A percentile compares a stretch with the other conserved stretches of the same genome.
These are phyloP conservation scores for Lactifluus hygrophoroides DNA, from an alignment of 768 basidiomycete genomes.

Conservation along the genomic window DNA sequence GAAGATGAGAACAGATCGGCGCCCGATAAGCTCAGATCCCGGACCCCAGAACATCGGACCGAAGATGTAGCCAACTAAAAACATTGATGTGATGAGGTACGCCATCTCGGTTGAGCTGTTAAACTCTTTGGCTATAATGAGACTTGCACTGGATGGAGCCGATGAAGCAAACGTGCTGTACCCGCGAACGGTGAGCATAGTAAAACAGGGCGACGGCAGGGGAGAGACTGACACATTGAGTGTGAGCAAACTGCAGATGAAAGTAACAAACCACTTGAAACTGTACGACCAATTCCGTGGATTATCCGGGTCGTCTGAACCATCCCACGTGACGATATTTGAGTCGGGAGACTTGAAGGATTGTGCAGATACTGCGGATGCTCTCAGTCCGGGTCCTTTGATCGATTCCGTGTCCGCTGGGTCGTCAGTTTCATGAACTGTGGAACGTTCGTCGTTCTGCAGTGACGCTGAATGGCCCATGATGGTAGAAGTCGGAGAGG, in stretches of 20 bases:
- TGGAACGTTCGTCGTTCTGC: background rate
- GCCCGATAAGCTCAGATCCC: conserved; percentile 14
- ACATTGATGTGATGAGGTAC: conserved; percentile 6
- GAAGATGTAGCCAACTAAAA: conserved; percentile 8
- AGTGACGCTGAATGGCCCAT: background rate
- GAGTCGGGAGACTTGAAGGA: background rate
- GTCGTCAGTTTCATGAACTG: background rate
- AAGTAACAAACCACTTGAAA: conserved; percentile 6
- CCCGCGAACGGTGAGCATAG: conserved; percentile 1
- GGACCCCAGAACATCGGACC: conserved; percentile 19
- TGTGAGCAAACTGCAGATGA: conserved; percentile 1
- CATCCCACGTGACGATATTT: conserved; percentile 8
- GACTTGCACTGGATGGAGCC: background rate
- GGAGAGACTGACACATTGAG: conserved; percentile 14
- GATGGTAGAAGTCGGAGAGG: background rate
- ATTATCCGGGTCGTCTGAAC: conserved; percentile 5
- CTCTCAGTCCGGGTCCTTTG: too few species aligned
- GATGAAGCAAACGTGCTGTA: background rate
- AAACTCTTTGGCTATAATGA: background rate
- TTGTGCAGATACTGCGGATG: background rate
- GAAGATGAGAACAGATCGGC: conserved; percentile 9
- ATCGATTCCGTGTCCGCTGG: too few species aligned
- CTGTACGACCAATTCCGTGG: conserved; percentile 9
- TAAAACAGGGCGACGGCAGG: background rate
- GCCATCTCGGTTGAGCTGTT: background rate